A percentile compares a stretch with the other conserved stretches of the same genome.
Evolutionary conservation across 805 yeast genomes (phyloP).

Genomic region (Ogataea paraovalis): DNA sequence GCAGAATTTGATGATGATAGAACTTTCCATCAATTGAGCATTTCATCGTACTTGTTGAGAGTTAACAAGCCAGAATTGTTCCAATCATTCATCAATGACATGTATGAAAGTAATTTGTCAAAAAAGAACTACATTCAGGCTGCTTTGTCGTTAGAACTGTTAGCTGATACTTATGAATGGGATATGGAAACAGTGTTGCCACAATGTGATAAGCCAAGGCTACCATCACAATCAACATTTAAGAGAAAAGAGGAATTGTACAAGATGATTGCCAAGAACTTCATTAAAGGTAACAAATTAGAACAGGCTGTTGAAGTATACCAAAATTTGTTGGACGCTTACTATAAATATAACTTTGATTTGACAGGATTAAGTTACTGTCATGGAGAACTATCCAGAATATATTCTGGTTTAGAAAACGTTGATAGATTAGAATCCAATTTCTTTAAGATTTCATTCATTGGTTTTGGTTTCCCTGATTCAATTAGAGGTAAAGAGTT

Average conservation of each 20-base stretch:
- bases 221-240: slow-evolving; percentile 79
- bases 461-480: slow-evolving; percentile 82
- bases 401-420: slow-evolving; percentile 64
- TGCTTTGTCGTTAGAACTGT: slow-evolving; percentile 71
- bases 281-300: slow-evolving; percentile 64
- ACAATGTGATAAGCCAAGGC: slow-evolving; percentile 56
- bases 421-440: slow-evolving; percentile 73
- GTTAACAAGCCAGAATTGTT: slow-evolving; percentile 77
- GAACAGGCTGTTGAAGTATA: slow-evolving; percentile 79
- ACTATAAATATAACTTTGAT: slow-evolving; percentile 69
- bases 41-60: slow-evolving; percentile 70
- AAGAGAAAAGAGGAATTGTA: slow-evolving; percentile 72
- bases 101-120: slow-evolving; percentile 59
- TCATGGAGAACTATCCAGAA: slow-evolving; percentile 60
- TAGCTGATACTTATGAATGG: slow-evolving; percentile 79
- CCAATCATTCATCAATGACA: slow-evolving; percentile 70
- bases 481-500: slow-evolving; percentile 72
- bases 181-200: slow-evolving; percentile 53
- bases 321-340: slow-evolving; percentile 72
- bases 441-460: slow-evolving; percentile 72
- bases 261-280: slow-evolving; percentile 66
- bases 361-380: slow-evolving; percentile 70
- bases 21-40: slow-evolving; percentile 71
- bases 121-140: slow-evolving; percentile 74
- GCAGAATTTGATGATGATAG: slow-evolving; percentile 86